Evolutionary conservation across 2,329 filamentous ascomycete species (phyloP).

Genomic region (Juglanconis sp.): DNA sequence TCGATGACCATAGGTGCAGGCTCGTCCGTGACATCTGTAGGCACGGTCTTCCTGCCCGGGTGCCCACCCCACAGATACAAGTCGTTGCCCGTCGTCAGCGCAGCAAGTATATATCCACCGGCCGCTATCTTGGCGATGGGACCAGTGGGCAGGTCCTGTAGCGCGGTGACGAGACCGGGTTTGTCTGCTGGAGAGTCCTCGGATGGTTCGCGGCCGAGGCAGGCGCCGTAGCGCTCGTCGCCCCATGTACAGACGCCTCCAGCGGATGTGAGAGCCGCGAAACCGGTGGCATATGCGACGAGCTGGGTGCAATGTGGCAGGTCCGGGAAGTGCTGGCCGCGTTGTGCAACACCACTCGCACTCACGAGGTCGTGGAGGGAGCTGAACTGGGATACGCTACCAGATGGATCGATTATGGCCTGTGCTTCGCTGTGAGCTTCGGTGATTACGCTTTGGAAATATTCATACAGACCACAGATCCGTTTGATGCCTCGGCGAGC

Average conservation of each 20-base stretch:
- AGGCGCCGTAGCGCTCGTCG: constrained; percentile 55
- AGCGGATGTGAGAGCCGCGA: constrained; percentile 41
- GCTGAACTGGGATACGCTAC: constrained; percentile 28
- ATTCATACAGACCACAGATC: constrained; percentile 26
- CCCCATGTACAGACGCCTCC: constrained; percentile 53
- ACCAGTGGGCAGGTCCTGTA: constrained; percentile 49
- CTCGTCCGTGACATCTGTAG: constrained; percentile 24
- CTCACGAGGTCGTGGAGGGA: constrained; percentile 14
- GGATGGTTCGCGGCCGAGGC: constrained; percentile 50
- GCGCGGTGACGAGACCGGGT: constrained; percentile 45
- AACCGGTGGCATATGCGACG: constrained; percentile 47
- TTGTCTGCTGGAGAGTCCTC: constrained; percentile 41
- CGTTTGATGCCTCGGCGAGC: constrained; percentile 28
- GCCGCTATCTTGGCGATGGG: constrained; percentile 52
- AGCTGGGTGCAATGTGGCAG: constrained; percentile 36
- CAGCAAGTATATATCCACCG: constrained; percentile 56
- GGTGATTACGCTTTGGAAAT: constrained; percentile 14
- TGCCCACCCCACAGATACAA: constrained; percentile 62
- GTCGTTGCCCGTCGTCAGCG: constrained; percentile 54
- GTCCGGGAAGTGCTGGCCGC: constrained; percentile 20
- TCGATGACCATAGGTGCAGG: constrained; percentile 47
- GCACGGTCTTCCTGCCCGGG: constrained; percentile 31
- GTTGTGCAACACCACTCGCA: not conserved
- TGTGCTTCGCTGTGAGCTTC: not conserved
- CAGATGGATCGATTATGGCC: constrained; percentile 3